These are phyloP conservation scores for Paecilomyces sp. DNA, from an alignment of 2,329 filamentous ascomycete genomes.

Conservation along the genomic window DNA sequence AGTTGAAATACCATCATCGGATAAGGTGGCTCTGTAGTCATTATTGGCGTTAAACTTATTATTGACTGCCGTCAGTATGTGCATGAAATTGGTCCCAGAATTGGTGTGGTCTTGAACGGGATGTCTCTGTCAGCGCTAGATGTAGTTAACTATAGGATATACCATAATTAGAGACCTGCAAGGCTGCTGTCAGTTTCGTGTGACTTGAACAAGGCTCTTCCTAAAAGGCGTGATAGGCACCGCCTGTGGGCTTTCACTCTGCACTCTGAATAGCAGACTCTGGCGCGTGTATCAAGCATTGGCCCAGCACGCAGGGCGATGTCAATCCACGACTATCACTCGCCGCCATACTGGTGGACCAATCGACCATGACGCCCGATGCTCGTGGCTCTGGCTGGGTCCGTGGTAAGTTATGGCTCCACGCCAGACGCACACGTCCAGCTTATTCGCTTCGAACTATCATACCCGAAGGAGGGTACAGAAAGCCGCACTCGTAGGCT, in stretches of 20 bases:
- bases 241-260: background rate
- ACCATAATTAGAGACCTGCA: background rate
- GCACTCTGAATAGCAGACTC: background rate
- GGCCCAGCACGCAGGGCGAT: background rate
- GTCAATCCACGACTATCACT: background rate
- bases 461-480: background rate
- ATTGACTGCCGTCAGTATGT: background rate
- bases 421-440: background rate
- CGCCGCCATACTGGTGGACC: background rate
- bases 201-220: background rate
- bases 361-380: background rate
- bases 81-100: background rate
- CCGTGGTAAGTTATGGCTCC: background rate
- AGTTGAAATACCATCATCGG: background rate
- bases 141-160: background rate
- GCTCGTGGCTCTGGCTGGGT: background rate
- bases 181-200: background rate
- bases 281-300: background rate
- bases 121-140: background rate
- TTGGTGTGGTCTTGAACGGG: background rate
- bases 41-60: background rate
- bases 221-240: background rate
- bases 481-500: background rate
- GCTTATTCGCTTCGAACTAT: background rate
- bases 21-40: background rate